Base-by-base conservation (phyloP, 768 basidiomycete genomes). In the Pseudohyphozyma bogoriensis region DNA sequence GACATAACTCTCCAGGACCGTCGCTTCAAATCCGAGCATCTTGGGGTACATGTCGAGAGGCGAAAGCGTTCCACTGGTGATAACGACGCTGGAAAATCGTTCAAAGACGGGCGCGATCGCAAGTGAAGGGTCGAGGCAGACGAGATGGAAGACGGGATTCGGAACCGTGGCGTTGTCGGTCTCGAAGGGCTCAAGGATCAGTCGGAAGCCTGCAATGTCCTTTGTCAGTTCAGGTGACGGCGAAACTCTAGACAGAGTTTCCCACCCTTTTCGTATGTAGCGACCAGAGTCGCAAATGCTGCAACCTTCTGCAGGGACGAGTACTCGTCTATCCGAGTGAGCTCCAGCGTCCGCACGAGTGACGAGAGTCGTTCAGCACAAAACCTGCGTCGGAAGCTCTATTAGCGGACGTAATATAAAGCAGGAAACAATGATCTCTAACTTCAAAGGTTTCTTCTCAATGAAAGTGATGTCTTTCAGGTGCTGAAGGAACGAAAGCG, bases 1-100 rank as follows among this genome's bases (percentile, higher is more conserved):
- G 1, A 93, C 82, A 76, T 99, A 99, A 2, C 87, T 89, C 74
- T 96, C 92, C 76, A 91, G 87, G 9, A 96, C 87, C 24, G 93
- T 91, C 3, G 95, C 92, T 22, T 88, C 89, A 74, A 99, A 99
- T 67, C 91, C 89, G 33, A 99, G 79, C 88, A 99, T 99, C 76
- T 97, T 99, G 16, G 95, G 95, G 74, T 99, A 99, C 95, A 99
- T 99, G 75, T 99, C 95, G 59, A 99, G 75, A 3, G 95, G 95
- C 1, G 92, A 96, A 68, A 99, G 90, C 15, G 95, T 99, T 68
- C 95, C 95, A 6, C 91, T 96, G 0, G 95, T 99, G 73, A 99
- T 99, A 65, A 99, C 90, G 26, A 99, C 95, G 63, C 87, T 89
- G 72, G 89, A 92, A 73, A 97, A 99, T 33, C 91, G 86, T 71